Percentiles rank a stretch among this genome's conserved stretches.
Conservation (phyloP, 371 early-diverging fungal genomes). For the Conidiobolus incongruus region DNA sequence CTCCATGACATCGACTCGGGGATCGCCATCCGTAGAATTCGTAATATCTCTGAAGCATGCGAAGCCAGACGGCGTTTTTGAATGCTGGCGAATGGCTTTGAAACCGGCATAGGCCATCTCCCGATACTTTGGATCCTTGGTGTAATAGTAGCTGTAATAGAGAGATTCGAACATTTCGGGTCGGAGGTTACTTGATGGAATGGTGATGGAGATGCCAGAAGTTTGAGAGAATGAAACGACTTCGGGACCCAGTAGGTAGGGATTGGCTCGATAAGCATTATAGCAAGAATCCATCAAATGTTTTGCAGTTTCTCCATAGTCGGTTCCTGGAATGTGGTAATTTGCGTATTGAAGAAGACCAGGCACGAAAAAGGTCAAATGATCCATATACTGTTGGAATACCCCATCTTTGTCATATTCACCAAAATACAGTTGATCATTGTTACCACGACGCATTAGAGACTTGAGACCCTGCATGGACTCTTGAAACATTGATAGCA, state of each 20-base stretch:
- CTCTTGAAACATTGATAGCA: slow-evolving; percentile 1
- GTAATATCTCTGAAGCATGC: background rate
- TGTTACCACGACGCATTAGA: slow-evolving; percentile 1
- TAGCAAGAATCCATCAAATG: slow-evolving; percentile 7
- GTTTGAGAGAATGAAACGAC: background rate
- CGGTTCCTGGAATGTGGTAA: slow-evolving; percentile 12
- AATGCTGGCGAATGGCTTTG: background rate
- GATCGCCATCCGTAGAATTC: slow-evolving; percentile 9
- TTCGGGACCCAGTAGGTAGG: slow-evolving; percentile 7
- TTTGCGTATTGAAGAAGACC: slow-evolving; percentile 56
- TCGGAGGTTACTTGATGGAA: slow-evolving; percentile 3
- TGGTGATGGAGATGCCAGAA: background rate
- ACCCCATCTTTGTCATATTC: slow-evolving; percentile 6
- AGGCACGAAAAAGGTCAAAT: slow-evolving; percentile 79
- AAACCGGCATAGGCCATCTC: slow-evolving; percentile 35
- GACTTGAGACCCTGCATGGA: background rate
- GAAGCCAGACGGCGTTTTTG: background rate
- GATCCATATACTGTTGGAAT: slow-evolving; percentile 58
- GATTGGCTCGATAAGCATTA: slow-evolving; percentile 3
- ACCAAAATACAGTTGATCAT: slow-evolving; percentile 27
- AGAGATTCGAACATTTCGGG: slow-evolving; percentile 53
- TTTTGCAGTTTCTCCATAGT: background rate
- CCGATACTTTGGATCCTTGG: slow-evolving; percentile 46
- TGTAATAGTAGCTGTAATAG: slow-evolving; percentile 43
- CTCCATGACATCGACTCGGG: slow-evolving; percentile 38